phyloP scores from a whole-genome alignment of 768 basidiomycete species.

The Phanerochaete carnosa region DNA sequence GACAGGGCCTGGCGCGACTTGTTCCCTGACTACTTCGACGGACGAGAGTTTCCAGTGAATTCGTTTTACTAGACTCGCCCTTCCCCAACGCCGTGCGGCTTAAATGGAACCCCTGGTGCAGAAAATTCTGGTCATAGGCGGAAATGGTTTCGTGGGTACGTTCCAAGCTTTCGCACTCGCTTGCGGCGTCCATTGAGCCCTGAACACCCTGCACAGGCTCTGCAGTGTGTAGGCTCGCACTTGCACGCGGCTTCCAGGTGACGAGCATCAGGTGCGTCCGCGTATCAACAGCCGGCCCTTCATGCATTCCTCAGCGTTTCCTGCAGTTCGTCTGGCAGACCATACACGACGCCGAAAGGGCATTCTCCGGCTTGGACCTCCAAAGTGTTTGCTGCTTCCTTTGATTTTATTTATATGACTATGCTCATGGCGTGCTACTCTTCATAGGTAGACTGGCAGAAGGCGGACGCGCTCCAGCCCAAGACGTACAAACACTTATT shows the following conservation, averaged over 20 bases:
- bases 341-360: constrained; percentile 86
- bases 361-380: constrained; percentile 85
- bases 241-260: constrained; percentile 81
- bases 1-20: background rate
- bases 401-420: background rate
- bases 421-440: background rate
- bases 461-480: constrained; percentile 79
- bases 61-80: background rate
- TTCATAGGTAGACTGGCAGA: constrained; percentile 80
- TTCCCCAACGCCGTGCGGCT: background rate
- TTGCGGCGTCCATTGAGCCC: background rate
- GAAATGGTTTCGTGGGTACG: constrained; percentile 93
- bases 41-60: background rate
- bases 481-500: constrained; percentile 69
- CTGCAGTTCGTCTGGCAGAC: constrained; percentile 77
- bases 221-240: constrained; percentile 85
- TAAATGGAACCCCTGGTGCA: constrained; percentile 32
- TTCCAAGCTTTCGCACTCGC: background rate
- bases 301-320: background rate
- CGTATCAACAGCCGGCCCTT: background rate
- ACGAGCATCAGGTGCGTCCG: constrained; percentile 75
- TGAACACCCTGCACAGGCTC: constrained; percentile 58
- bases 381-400: constrained; percentile 45
- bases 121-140: constrained; percentile 92
- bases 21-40: background rate